Percentiles rank a stretch among this genome's conserved stretches.
These are phyloP conservation scores for Lipomyces starkeyi DNA, from an alignment of 805 yeast species.

Conservation along the genomic window DNA sequence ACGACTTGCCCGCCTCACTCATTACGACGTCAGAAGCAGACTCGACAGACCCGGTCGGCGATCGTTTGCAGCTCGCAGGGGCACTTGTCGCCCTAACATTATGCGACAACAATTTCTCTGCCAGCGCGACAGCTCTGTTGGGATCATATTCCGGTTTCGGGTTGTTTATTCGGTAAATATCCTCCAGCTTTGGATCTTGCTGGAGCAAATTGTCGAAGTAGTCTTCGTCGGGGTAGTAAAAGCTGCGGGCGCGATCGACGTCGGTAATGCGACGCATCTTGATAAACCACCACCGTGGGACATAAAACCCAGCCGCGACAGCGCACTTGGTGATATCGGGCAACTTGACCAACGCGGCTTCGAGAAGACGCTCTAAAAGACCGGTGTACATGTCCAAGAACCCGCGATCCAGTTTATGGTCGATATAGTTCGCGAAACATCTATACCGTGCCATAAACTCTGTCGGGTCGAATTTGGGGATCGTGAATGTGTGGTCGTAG, in stretches of 20 bases:
- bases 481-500: neutral
- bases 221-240: conserved; percentile 6
- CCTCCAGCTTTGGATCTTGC: neutral
- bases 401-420: conserved; percentile 17
- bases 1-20: neutral
- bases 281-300: conserved; percentile 13
- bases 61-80: neutral
- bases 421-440: conserved; percentile 15
- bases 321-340: conserved; percentile 1
- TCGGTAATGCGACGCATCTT: conserved; percentile 6
- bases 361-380: neutral
- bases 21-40: neutral
- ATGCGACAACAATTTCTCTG: neutral
- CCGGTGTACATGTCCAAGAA: conserved; percentile 4
- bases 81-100: neutral
- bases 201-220: conserved; percentile 7
- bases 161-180: neutral
- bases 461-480: neutral
- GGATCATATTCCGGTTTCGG: neutral
- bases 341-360: conserved; percentile 4
- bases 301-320: neutral
- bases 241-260: conserved; percentile 7
- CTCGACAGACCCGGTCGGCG: neutral
- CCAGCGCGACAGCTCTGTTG: neutral
- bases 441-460: conserved; percentile 19